Base-by-base conservation (phyloP, 306 rosid species). In the Luffa acutangula region DNA sequence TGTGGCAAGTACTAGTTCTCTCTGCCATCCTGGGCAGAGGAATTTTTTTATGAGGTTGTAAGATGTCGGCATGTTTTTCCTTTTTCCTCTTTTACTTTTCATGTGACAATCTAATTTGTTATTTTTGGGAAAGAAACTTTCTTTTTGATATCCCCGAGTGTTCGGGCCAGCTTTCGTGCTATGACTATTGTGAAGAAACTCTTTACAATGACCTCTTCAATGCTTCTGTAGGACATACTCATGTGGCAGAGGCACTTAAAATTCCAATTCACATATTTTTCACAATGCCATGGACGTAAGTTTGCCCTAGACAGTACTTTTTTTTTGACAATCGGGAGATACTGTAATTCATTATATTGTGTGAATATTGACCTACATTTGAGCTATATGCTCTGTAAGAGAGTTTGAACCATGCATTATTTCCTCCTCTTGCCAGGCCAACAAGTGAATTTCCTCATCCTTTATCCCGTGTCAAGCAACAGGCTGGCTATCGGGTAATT, bases 201-300 rank as follows among this genome's bases (percentile, higher is more conserved):
- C 33, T 74, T 1, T 74, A 52, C 45, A 33, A 51, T 49, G 33
- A 74, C 46, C 46, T 51, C 60, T 52, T 56, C 64, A 76, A 67
- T 85, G 41, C 70, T 77, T 86, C 81, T 84, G 43, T 79, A 96
- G 99, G 98, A 82, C 99, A 96, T 81, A 90, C 89, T 36, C 99
- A 96, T 79, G 99, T 96, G 86, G 99, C 99, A 9, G 99, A 96
- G 92, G 93, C 98, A 67, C 93, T 96, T 59, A 86, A 93, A 80
- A 69, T 96, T 85, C 99, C 99, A 52, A 77, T 96, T 87, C 99
- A 93, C 84, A 90, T 96, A 65, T 93, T 96, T 87, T 96, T 96
- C 91, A 96, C 99, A 39, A 96, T 96, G 99, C 99, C 99, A 74
- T 96, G 99, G 99, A 93, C 99, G 99, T 96, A 96, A 96, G 99